A percentile compares a stretch with the other conserved stretches of the same genome.
These are phyloP conservation scores for Graphilbum ipis-grandicollis DNA, from an alignment of 2,329 filamentous ascomycete genomes.

Conservation along the genomic window DNA sequence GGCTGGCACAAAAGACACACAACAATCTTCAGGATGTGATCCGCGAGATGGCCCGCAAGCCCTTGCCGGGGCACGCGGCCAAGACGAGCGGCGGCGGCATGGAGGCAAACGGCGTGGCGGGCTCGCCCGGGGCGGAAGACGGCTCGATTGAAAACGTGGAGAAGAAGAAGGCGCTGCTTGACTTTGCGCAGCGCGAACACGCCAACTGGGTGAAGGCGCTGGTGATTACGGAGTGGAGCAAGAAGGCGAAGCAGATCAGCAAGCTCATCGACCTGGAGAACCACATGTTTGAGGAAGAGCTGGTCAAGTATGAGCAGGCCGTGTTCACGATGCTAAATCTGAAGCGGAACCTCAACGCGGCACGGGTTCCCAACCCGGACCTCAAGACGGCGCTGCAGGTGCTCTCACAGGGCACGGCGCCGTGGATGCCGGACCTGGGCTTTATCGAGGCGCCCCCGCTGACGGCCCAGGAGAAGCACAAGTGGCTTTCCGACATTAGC, in stretches of 20 bases:
- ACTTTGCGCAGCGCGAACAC: constrained; percentile 65
- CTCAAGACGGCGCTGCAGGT: constrained; percentile 77
- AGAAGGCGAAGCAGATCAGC: constrained; percentile 60
- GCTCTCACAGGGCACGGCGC: constrained; percentile 58
- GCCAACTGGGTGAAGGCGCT: constrained; percentile 85
- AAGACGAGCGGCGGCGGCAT: constrained; percentile 32
- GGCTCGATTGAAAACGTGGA: constrained; percentile 46
- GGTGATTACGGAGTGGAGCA: constrained; percentile 80
- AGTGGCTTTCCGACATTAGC: constrained; percentile 65
- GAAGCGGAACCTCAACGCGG: constrained; percentile 53
- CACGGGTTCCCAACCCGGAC: constrained; percentile 76
- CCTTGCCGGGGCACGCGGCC: constrained; percentile 31
- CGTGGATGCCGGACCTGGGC: constrained; percentile 66
- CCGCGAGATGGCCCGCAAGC: constrained; percentile 50
- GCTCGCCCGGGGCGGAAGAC: constrained; percentile 39
- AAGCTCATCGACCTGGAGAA: constrained; percentile 75
- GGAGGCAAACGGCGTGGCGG: background rate
- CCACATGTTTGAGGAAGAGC: constrained; percentile 46
- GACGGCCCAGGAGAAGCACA: constrained; percentile 52
- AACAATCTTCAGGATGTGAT: constrained; percentile 59
- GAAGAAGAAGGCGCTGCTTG: constrained; percentile 60
- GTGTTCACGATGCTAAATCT: constrained; percentile 50
- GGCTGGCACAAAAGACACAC: constrained; percentile 70
- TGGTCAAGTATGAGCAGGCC: constrained; percentile 39
- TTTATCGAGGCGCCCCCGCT: constrained; percentile 63